Base-by-base conservation (phyloP, 225 moss, liverwort and hornwort species). In the Climacium dendroides region DNA sequence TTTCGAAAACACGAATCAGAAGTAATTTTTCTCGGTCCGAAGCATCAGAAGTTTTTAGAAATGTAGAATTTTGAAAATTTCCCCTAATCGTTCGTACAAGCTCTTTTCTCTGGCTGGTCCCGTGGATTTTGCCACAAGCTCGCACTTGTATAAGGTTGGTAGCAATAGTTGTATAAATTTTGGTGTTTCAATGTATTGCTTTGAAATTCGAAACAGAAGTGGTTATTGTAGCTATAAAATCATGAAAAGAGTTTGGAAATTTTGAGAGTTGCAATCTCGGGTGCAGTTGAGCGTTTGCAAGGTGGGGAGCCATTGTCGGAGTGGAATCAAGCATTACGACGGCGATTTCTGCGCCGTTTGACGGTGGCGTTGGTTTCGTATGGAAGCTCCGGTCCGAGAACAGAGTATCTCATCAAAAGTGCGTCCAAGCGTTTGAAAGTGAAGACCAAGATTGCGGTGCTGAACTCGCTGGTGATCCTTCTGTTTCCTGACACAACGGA, bases 341-440 rank as follows among this genome's bases (percentile, higher is more conserved):
- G 90, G 39, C 85, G 83, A 63, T 94, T 96, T 83, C 74, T 96
- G 73, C 90, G 95, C 35, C 91, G 90, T 18, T 85, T 96, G 88
- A 90, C 93, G 20, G 28, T 91, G 35, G 91, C 94, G 45, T 88
- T 96, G 85, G 83, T 95, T 37, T 89, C 93, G 9, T 95, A 91
- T 58, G 96, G 96, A 76, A 92, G 96, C 81, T 96, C 96, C 16
- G 90, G 88, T 17, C 87, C 94, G 23, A 94, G 95, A 86, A 90
- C 91, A 35, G 95, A 96, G 88, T 96, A 92, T 81, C 91, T 96
- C n/a, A 89, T 94, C 24, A 87, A 87, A 70, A 84, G 78, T 59
- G 93, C 92, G 67, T 92, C 95, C 59, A 90, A 94, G 83, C 91
- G 94, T 34, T 90, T 96, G 87, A 74, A 91, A 5, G 90, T 91